A percentile compares a stretch with the other conserved stretches of the same genome.
Conservation (phyloP, 1,139 yeast species). For the Taphrina wiesneri region DNA sequence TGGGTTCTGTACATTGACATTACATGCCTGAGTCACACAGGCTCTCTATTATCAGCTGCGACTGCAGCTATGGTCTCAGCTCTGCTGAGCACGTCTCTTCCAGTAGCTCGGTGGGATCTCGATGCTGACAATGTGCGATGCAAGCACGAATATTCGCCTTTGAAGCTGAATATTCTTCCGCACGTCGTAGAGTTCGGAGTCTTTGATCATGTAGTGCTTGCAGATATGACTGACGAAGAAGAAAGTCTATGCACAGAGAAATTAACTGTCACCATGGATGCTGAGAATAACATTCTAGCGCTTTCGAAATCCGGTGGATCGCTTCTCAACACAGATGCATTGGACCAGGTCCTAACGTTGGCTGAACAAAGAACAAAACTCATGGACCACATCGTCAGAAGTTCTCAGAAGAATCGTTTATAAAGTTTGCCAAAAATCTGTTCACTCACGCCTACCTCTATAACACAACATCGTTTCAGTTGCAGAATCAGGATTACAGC, state of each 20-base stretch:
- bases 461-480: no score
- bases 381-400: not conserved
- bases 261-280: constrained; percentile 20
- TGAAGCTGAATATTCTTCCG: constrained; percentile 12
- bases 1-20: constrained; percentile 37
- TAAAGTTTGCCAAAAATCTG: not conserved
- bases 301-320: constrained; percentile 31
- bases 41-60: constrained; percentile 35
- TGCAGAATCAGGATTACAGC: no score
- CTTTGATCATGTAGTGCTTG: constrained; percentile 32
- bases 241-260: constrained; percentile 33
- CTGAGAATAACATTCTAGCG: constrained; percentile 3
- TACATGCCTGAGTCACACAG: constrained; percentile 36
- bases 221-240: constrained; percentile 37
- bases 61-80: constrained; percentile 35
- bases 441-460: not conserved
- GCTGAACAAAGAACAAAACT: constrained; percentile 4
- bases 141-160: constrained; percentile 15
- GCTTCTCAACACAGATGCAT: not conserved
- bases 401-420: not conserved
- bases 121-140: constrained; percentile 32
- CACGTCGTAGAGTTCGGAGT: constrained; percentile 36
- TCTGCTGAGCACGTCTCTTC: constrained; percentile 34
- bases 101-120: constrained; percentile 37
- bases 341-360: constrained; percentile 13